Base-by-base conservation (phyloP, 495 filamentous ascomycete species). In the Polyplosphaeria fusca region DNA sequence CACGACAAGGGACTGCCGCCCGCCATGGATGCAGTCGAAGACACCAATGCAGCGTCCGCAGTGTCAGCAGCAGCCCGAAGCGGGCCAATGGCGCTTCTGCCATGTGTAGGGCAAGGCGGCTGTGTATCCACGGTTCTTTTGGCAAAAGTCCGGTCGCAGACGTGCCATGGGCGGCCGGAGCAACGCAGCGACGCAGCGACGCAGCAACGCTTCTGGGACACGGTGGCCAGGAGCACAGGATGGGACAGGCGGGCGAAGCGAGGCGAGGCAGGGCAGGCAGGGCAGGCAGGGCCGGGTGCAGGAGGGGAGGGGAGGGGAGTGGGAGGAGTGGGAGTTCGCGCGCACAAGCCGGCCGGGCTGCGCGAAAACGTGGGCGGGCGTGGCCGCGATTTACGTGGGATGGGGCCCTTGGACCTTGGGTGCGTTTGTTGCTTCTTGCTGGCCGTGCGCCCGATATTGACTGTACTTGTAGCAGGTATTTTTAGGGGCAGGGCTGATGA, bases 141-240 rank as follows among this genome's bases (percentile, higher is more conserved):
- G 61, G 55, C 61, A 64, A 64, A 60, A 64, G 61, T 52, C 55
- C 56, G 45, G 55, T 26, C 28, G 47, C 48, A 55, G 35, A 20
- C 25, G 22, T 22, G 55, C 20, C 37, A 23, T 27, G 41, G 18
- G 38, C 35, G 23, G 18, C 41, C 30, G 41, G 41, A 22, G 28
- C 24, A 42, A 55, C 25, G 27, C 27, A 30, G 35, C 45, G 23
- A n/a, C 24, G 45, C 16, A 37, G 27, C 19, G 47, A n/a, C n/a
- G n/a, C n/a, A n/a, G n/a, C n/a, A n/a, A n/a, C n/a, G n/a, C n/a
- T n/a, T n/a, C n/a, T n/a, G n/a, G n/a, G n/a, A n/a, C n/a, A n/a
- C n/a, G n/a, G n/a, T n/a, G n/a, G n/a, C n/a, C n/a, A n/a, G n/a
- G n/a, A n/a, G n/a, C n/a, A n/a, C n/a, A n/a, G n/a, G n/a, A n/a